Conservation (phyloP, 2,329 filamentous ascomycete species). For the Drechslerella dactyloides region DNA sequence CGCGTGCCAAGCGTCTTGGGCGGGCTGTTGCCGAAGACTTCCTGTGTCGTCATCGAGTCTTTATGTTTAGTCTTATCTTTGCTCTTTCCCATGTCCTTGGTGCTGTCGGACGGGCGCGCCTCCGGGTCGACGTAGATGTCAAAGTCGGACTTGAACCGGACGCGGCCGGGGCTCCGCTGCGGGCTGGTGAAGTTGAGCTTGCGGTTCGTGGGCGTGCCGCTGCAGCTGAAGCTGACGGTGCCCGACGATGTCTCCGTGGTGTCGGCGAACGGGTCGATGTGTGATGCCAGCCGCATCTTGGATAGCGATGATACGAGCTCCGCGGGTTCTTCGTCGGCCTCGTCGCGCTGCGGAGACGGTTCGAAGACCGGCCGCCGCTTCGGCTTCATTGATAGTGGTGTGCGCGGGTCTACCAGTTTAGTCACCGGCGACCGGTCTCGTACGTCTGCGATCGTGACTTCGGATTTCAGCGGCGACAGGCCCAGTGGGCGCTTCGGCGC, state of each 20-base stretch:
- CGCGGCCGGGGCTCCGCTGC: background rate
- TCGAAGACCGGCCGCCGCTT: background rate
- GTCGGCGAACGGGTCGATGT: background rate
- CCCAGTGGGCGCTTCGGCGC: conserved; percentile 26
- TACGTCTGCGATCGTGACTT: conserved; percentile 29
- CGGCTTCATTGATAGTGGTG: background rate
- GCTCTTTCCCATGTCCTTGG: background rate
- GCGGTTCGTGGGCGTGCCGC: conserved; percentile 21
- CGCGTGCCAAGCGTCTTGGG: conserved; percentile 39
- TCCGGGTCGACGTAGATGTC: conserved; percentile 41
- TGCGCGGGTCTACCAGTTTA: background rate
- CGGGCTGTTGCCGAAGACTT: conserved; percentile 37
- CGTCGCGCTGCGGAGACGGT: background rate
- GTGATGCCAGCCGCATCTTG: background rate
- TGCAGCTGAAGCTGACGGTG: background rate
- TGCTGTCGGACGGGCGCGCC: background rate
- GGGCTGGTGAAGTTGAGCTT: conserved; percentile 17
- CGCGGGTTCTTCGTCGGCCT: background rate
- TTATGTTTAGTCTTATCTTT: conserved; percentile 1
- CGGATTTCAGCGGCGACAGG: conserved; percentile 28
- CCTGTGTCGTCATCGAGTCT: conserved; percentile 37
- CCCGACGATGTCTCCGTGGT: background rate
- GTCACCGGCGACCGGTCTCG: background rate
- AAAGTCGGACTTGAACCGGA: conserved; percentile 21
- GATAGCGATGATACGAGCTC: background rate